Conservation (phyloP, 2,329 filamentous ascomycete genomes). For the Neoarthrinium moseri region DNA sequence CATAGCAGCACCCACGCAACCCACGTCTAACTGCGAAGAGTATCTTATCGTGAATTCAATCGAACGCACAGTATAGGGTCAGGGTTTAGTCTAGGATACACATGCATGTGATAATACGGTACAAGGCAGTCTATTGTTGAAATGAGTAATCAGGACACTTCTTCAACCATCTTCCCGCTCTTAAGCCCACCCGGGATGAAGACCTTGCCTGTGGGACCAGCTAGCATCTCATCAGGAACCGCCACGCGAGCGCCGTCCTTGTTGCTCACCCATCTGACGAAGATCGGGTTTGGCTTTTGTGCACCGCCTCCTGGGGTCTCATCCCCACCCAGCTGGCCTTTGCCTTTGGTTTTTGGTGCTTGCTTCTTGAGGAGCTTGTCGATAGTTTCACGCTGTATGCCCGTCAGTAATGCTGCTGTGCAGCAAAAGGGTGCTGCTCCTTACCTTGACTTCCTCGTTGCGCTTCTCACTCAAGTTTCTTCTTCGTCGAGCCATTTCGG, state of each 20-base stretch:
- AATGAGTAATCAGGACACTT: conserved; percentile 48
- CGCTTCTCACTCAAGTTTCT: conserved; percentile 65
- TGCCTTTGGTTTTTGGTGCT: conserved; percentile 69
- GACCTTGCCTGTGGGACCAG: conserved; percentile 58
- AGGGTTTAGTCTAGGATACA: too few relatives aligned
- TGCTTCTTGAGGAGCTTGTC: conserved; percentile 87
- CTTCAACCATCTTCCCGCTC: conserved; percentile 53
- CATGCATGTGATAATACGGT: too few relatives aligned
- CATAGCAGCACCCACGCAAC: too few relatives aligned
- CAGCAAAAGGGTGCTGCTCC: conserved; percentile 7
- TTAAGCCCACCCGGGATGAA: conserved; percentile 43
- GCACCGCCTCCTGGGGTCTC: conserved; percentile 46
- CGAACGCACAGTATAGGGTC: too few relatives aligned
- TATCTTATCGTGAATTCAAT: too few relatives aligned
- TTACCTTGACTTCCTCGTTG: conserved; percentile 63
- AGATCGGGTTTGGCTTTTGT: conserved; percentile 56
- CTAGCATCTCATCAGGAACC: conserved; percentile 68
- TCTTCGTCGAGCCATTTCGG: conserved; percentile 61
- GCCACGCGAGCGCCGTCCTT: conserved; percentile 61
- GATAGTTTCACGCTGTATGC: conserved; percentile 77
- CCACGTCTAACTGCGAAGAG: too few relatives aligned
- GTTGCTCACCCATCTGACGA: conserved; percentile 70
- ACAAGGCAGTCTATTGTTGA: too few relatives aligned
- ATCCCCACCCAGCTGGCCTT: conserved; percentile 45
- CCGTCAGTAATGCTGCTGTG: not conserved